These are phyloP conservation scores for Theobroma cacao DNA, from an alignment of 345 rosid species.

Conservation along the genomic window DNA sequence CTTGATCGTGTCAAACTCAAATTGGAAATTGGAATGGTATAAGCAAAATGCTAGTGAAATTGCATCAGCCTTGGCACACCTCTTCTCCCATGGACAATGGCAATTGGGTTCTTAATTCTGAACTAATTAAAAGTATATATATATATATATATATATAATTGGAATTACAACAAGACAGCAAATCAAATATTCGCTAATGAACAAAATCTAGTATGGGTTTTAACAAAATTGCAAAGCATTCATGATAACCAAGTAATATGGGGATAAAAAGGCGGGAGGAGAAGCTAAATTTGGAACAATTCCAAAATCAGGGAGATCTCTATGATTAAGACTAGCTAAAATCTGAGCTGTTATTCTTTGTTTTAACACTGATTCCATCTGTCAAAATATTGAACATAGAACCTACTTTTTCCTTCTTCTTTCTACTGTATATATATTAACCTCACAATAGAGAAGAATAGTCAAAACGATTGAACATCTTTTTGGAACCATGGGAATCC, in stretches of 20 bases:
- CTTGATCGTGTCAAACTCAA: too few relatives aligned
- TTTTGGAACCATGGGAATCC: slow-evolving; percentile 1
- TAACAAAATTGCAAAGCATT: too few relatives aligned
- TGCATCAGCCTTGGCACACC: too few relatives aligned
- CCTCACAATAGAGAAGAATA: not conserved
- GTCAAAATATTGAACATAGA: not conserved
- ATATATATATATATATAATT: too few relatives aligned
- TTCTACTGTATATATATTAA: not conserved
- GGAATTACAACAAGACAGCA: too few relatives aligned
- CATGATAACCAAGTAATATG: not conserved
- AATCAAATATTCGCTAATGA: too few relatives aligned
- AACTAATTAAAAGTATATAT: too few relatives aligned
- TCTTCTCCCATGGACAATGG: too few relatives aligned
- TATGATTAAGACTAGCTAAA: not conserved
- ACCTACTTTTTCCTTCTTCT: not conserved
- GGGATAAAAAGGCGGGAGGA: not conserved
- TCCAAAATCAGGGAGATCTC: not conserved
- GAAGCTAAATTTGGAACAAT: not conserved
- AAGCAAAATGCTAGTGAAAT: too few relatives aligned
- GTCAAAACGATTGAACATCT: not conserved
- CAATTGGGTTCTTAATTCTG: too few relatives aligned
- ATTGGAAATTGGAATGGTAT: too few relatives aligned
- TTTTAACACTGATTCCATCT: not conserved
- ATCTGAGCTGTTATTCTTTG: not conserved
- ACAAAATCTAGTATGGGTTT: too few relatives aligned